A percentile compares a stretch with the other conserved stretches of the same genome.
Evolutionary conservation across 2,329 filamentous ascomycete genomes (phyloP).

Genomic region (Alternaria infectoria): DNA sequence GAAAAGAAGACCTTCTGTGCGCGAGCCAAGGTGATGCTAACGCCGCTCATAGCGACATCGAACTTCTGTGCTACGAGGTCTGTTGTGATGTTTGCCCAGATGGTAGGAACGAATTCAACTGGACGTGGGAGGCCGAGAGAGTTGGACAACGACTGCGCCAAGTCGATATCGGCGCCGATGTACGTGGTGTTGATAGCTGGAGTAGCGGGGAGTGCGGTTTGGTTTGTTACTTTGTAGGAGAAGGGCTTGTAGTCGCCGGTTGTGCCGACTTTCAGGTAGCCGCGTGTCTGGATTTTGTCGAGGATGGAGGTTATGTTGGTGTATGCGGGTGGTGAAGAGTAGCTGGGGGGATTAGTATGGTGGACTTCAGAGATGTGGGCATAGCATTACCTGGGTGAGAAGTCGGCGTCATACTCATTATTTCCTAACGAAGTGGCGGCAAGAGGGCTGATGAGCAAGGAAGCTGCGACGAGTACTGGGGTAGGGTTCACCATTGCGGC

Average conservation of each 20-base stretch:
- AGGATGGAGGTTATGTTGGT: constrained; percentile 12
- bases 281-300: constrained; percentile 14
- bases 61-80: constrained; percentile 13
- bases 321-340: not conserved
- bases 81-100: constrained; percentile 12
- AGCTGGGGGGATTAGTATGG: not conserved
- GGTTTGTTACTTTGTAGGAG: constrained; percentile 19
- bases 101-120: constrained; percentile 16
- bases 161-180: constrained; percentile 20
- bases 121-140: constrained; percentile 12
- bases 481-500: not conserved
- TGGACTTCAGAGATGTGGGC: not conserved
- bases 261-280: constrained; percentile 24
- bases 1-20: constrained; percentile 16
- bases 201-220: constrained; percentile 10
- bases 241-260: constrained; percentile 23
- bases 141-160: constrained; percentile 14
- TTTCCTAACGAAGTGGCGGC: not conserved
- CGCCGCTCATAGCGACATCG: constrained; percentile 20
- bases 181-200: constrained; percentile 16
- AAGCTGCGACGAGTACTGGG: not conserved
- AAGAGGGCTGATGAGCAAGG: not conserved
- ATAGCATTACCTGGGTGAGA: not conserved
- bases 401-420: not conserved
- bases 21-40: constrained; percentile 17